phyloP scores from a whole-genome alignment of 228 moss, liverwort and hornwort species.

The Sphagnum fallax region DNA sequence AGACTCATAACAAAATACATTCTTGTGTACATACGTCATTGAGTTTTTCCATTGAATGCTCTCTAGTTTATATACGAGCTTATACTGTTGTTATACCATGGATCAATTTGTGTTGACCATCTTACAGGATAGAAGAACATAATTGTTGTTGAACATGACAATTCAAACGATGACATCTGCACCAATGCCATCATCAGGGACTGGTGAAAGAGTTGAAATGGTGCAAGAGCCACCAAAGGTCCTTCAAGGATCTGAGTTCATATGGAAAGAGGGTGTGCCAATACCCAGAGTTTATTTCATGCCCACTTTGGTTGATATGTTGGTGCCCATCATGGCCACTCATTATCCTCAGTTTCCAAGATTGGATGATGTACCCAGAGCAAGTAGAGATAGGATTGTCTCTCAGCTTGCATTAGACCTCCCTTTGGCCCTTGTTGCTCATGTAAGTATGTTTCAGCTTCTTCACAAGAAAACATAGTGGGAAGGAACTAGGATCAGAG shows the following conservation, averaged over 20 bases:
- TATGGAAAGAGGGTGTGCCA: conserved; percentile 27
- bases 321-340: conserved; percentile 51
- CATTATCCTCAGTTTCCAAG: conserved; percentile 55
- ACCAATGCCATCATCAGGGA: no score
- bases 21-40: no score
- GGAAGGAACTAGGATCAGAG: no score
- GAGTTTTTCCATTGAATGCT: no score
- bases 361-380: conserved; percentile 44
- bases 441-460: conserved; percentile 18
- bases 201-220: no score
- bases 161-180: no score
- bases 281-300: conserved; percentile 50
- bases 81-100: no score
- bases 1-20: no score
- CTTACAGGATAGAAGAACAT: no score
- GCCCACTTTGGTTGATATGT: conserved; percentile 64
- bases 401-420: conserved; percentile 60
- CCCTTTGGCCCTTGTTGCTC: conserved; percentile 47
- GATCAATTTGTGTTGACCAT: no score
- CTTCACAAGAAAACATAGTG: neutral
- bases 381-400: conserved; percentile 35
- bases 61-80: no score
- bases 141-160: no score
- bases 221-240: neutral
- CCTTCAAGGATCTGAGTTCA: conserved; percentile 14